Evolutionary conservation across 73 alveolate species (phyloP), one percentile per base, ranked within the genome.

Genomic region (Effrenium voratum): DNA sequence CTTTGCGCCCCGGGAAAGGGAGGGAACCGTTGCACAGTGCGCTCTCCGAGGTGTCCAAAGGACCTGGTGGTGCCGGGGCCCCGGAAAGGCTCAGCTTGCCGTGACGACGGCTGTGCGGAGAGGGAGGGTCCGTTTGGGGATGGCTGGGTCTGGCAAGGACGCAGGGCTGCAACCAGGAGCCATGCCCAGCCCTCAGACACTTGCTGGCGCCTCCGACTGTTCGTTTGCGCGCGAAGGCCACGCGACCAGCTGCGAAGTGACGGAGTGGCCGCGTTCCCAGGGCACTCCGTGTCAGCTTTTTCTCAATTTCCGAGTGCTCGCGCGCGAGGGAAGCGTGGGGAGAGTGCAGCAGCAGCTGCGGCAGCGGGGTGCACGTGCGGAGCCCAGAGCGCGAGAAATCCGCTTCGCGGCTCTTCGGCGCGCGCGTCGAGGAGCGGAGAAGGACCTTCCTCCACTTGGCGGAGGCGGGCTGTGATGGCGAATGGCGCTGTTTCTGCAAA

Each of bases 321-420:
- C 34, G 30, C 73, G 30, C 13, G 41, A 72, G 82, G 82, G n/a
- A 44, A 19, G 82, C 82, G n/a, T 72, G 82, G 82, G 82, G 82
- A 44, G 82, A 72, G 82, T 72, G 82, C 82, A 72, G 82, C 82
- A 72, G 38, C 82, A 72, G 82, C 26, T 72, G 82, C 32, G 82
- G 82, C 82, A 72, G 32, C 47, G 82, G 82, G 49, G 32, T 72
- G 49, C 82, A 72, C 15, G 82, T 32, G 36, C 15, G 36, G 47
- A 22, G 13, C 82, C 38, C 38, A 47, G 82, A 32, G 32, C 77
- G n/a, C 75, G 77, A 6, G 77, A 52, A 52, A 12, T 12, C 8
- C 26, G 19, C 8, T 52, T 8, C 8, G 26, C 8, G 8, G 19
- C 26, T 52, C 75, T 24, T 8, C 38, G 15, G 75, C 3, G 40